Percentiles rank a stretch among this genome's conserved stretches.
Evolutionary conservation across 192 early-diverging fungal species (phyloP).

Genomic region (Chytriomyces confervae): DNA sequence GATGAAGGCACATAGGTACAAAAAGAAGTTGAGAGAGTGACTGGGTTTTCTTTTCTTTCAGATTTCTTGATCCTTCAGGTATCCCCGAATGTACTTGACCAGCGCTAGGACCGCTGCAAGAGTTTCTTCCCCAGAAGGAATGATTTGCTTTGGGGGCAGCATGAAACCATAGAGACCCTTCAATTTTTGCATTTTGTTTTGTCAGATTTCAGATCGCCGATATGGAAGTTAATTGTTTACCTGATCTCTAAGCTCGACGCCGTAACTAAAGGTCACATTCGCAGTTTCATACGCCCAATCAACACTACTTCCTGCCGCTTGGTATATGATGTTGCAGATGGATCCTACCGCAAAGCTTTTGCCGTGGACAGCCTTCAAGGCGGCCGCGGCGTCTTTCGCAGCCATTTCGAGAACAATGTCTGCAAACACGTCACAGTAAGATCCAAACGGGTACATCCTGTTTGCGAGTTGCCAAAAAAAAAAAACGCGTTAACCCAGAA

Average conservation of each 20-base stretch:
- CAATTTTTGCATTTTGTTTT: background rate
- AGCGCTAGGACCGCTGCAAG: conserved; percentile 33
- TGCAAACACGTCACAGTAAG: conserved; percentile 59
- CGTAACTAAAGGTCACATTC: conserved; percentile 65
- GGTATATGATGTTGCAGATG: conserved; percentile 68
- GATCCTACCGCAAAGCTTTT: conserved; percentile 60
- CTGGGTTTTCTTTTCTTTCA: background rate
- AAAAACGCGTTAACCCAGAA: no score
- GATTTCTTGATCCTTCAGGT: background rate
- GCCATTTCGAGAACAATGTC: conserved; percentile 51
- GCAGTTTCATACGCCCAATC: conserved; percentile 64
- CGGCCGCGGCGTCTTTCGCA: conserved; percentile 51
- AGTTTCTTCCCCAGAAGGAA: conserved; percentile 49
- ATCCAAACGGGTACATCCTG: conserved; percentile 64
- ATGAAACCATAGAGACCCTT: conserved; percentile 58
- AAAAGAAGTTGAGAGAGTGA: background rate
- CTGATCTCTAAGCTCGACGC: conserved; percentile 63
- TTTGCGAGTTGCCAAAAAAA: background rate
- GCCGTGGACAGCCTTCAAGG: conserved; percentile 63
- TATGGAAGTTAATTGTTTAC: background rate
- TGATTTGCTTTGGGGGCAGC: conserved; percentile 60
- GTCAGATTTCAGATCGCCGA: background rate
- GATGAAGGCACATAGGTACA: no score
- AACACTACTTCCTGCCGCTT: conserved; percentile 56
- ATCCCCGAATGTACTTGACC: conserved; percentile 14